A percentile compares a stretch with the other conserved stretches of the same genome.
phyloP scores from a whole-genome alignment of 345 rosid species.

The Moringa oleifera region DNA sequence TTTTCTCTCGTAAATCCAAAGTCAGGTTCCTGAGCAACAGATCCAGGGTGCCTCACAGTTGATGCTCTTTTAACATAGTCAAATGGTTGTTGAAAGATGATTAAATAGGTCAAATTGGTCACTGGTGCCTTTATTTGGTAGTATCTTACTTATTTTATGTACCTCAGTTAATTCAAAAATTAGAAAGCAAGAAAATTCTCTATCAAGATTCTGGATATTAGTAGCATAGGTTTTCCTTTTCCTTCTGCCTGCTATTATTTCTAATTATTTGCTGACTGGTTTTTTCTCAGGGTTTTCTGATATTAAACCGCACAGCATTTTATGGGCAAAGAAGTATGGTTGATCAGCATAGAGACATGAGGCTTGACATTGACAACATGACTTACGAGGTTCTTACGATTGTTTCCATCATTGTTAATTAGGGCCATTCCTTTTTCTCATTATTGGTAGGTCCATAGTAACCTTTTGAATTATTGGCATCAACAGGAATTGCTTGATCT shows the following conservation, averaged over 20 bases:
- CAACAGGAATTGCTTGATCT: constrained; percentile 78
- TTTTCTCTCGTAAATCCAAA: no score
- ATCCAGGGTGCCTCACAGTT: no score
- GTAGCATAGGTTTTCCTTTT: neutral
- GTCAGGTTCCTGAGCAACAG: no score
- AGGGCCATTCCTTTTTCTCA: no score
- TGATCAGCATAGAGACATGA: constrained; percentile 85
- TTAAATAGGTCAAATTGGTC: no score
- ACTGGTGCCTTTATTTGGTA: no score
- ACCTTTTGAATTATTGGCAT: constrained; percentile 6
- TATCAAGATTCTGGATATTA: neutral
- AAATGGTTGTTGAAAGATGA: no score
- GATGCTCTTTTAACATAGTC: no score
- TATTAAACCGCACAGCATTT: constrained; percentile 42
- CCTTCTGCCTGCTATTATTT: no score
- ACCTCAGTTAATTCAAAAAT: no score
- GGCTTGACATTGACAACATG: constrained; percentile 82
- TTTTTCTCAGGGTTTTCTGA: constrained; percentile 50
- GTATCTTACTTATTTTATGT: no score
- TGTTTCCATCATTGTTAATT: neutral
- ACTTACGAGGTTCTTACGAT: constrained; percentile 58
- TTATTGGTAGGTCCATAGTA: neutral
- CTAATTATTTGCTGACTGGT: constrained; percentile 5
- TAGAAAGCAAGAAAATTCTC: neutral
- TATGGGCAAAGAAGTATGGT: constrained; percentile 47